Base-by-base conservation (phyloP, 495 filamentous ascomycete genomes). In the Umbilicaria muhlenbergii region DNA sequence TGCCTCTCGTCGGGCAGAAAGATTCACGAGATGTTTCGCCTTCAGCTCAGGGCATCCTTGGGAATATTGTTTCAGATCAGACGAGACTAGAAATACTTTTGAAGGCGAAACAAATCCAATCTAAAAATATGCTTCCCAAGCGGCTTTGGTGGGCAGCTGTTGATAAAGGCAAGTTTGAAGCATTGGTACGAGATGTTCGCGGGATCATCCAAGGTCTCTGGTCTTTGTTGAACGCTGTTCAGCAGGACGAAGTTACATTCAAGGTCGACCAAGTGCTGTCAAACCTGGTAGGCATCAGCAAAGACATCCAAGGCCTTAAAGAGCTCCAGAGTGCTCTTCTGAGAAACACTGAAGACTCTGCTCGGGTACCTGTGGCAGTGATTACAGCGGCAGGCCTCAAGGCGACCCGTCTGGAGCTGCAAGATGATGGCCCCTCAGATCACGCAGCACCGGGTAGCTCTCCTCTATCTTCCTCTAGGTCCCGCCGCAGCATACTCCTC, bases 131-230 rank as follows among this genome's bases (percentile, higher is more conserved):
- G 11, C 38, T 44, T 16, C 49, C 49, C 28, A 14, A 49, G 47
- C 38, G 46, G 12, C 33, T 51, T 11, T 32, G 39, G 40, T 51
- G 49, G 49, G 46, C 46, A 16, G 34, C 46, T 15, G 47, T 48
- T 15, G 49, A 51, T 24, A 51, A 45, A 36, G n/a, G n/a, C 7
- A 43, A 35, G 37, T 45, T 51, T 28, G 47, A 51, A 24, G 44
- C 44, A 10, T 36, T 49, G 11, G 24, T 51, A 5, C 13, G 11
- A 6, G 12, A 45, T 13, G 45, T 51, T 32, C 40, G 35, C 7
- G 15, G 33, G 6, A 39, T 51, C 41, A 38, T 50, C 13, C 39
- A 44, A 6, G 40, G 43, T 28, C 41, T 51, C 10, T 48, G 46
- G 49, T 19, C 17, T 19, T 36, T 51, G 13, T 33, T 51, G n/a